Base-by-base conservation (phyloP, 768 basidiomycete species). In the Boletales sp. region DNA sequence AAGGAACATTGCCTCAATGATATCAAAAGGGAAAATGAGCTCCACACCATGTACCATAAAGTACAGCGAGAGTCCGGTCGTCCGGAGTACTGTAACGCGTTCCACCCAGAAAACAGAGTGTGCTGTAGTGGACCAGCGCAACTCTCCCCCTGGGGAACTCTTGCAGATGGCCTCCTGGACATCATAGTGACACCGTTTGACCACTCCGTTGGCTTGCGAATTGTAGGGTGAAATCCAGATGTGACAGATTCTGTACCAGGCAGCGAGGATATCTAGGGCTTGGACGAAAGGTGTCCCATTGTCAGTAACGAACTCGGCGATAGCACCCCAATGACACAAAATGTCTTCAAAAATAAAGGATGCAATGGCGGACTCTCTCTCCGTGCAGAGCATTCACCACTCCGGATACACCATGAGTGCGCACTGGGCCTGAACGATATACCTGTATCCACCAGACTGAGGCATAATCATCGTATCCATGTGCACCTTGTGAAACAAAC, bases 381-480 rank as follows among this genome's bases (percentile, higher is more conserved):
- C 56, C 1, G 65, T 60, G 15, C 63, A 43, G 1, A 64, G 48
- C 67, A 72, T 70, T 45, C n/a, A 50, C 44, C 44, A 74, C 69
- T 8, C 71, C 19, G 7, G 57, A 7, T 50, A 58, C 0, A 34
- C 18, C 0, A 45, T 40, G 0, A 58, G 38, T 0, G 42, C 17
- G 1, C 51, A 55, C 0, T 8, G 11, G 0, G 41, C 53, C 2
- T 55, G 19, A 54, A 54, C 55, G 7, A 72, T 61, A 12, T 54
- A 67, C 0, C 19, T 4, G n/a, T 47, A n/a, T n/a, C n/a, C n/a
- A n/a, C n/a, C n/a, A n/a, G n/a, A n/a, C n/a, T n/a, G n/a, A n/a
- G n/a, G n/a, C 55, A 57, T 54, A 0, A 50, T 15, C 45, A 57
- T 54, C 0, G 30, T 45, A 10, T 48, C 35, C 1, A 40, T 47